Conservation (phyloP, 208 protist species). For the Trichomonas vaginalis region DNA sequence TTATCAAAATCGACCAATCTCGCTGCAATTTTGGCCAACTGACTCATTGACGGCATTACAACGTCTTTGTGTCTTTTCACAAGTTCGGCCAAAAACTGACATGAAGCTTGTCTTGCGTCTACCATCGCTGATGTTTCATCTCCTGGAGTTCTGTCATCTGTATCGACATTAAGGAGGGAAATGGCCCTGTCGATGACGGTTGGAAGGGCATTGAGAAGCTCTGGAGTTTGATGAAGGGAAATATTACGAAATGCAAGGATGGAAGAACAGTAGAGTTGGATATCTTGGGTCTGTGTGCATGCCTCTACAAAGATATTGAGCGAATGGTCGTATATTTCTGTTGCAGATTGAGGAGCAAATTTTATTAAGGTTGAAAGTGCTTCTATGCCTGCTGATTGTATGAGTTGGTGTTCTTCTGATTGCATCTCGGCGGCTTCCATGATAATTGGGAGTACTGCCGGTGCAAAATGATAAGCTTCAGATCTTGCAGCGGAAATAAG, state of each 20-base stretch:
- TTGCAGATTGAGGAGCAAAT: neutral
- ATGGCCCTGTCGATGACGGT: neutral
- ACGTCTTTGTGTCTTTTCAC: neutral
- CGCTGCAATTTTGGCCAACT: neutral
- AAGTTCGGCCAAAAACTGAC: neutral
- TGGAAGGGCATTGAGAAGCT: neutral
- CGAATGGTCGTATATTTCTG: neutral
- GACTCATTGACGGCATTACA: neutral
- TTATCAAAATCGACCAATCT: neutral
- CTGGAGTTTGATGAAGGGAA: neutral
- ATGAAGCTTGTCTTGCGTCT: neutral
- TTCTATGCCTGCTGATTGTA: neutral
- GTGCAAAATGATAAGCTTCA: neutral
- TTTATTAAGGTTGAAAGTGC: neutral
- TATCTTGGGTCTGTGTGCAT: neutral
- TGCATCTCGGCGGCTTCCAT: neutral
- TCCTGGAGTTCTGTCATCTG: neutral
- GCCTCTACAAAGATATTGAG: neutral
- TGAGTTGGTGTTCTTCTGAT: neutral
- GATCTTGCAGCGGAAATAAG: neutral
- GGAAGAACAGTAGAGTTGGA: neutral
- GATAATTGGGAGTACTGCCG: neutral
- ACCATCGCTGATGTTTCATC: neutral
- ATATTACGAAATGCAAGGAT: neutral
- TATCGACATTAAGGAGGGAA: neutral